Base-by-base conservation (phyloP, 345 rosid species). In the Conringia planisiliqua region DNA sequence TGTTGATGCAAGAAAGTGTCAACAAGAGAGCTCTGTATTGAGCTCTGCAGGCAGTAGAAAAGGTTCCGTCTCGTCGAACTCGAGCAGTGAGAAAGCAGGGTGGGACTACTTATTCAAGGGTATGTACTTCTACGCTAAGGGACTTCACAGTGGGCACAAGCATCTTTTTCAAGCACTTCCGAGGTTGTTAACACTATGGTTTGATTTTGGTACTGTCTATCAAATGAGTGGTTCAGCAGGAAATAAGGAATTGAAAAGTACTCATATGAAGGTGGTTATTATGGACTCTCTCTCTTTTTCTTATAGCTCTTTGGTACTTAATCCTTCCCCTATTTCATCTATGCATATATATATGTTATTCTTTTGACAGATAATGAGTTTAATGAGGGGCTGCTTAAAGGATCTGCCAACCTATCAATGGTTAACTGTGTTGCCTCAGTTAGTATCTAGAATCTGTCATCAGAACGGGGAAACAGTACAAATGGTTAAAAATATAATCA, bases 131-230 rank as follows among this genome's bases (percentile, higher is more conserved):
- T 95, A 94, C 82, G 97, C 97, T 12, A 91, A 89, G 84, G 98
- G 92, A 73, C 90, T 94, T 71, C 96, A 92, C 76, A 88, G 89
- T 67, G 99, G 99, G 60, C 97, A 92, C 86, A 90, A 81, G 81
- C 82, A 88, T 82, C 97, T 95, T 78, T 92, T 92, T 78, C 99
- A 90, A 86, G 97, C 97, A 39, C 97, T 95, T 83, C 97, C 99
- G 46, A 91, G 99, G 77, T 85, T 95, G 85, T 84, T 95, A 72
- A 92, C 97, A 60, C 81, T 95, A 54, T 95, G 97, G 97, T 95
- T 95, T 80, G 97, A 95, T 76, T 92, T 95, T 80, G 93, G 97
- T 64, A 89, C 89, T 79, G 52, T 90, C 66, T 95, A 81, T 80
- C 95, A 83, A 62, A 85, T 77, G 78, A 78, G 78, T 69, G 82